Evolutionary conservation across 371 early-diverging fungal species (phyloP).

Genomic region (Synchytrium microbalum): DNA sequence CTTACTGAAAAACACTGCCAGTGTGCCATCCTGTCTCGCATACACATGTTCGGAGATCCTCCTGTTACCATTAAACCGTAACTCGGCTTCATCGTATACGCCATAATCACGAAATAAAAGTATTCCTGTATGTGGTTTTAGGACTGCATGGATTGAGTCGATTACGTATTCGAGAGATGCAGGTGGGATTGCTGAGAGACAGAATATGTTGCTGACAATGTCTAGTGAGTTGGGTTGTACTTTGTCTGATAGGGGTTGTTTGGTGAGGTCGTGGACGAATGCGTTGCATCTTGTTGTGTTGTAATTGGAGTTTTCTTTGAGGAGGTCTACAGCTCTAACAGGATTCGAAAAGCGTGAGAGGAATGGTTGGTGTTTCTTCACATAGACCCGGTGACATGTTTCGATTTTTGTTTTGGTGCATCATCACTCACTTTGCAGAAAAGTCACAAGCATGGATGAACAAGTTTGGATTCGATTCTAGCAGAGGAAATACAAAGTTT

Average conservation of each 20-base stretch:
- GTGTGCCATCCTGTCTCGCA: conserved; percentile 64
- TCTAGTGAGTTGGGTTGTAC: conserved; percentile 27
- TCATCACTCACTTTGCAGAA: conserved; percentile 10
- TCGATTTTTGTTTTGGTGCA: not conserved
- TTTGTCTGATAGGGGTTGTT: conserved; percentile 19
- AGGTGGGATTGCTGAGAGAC: conserved; percentile 36
- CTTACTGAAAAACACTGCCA: conserved; percentile 53
- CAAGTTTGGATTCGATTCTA: conserved; percentile 42
- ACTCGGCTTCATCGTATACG: conserved; percentile 59
- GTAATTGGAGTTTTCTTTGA: conserved; percentile 26
- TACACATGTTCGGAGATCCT: conserved; percentile 58
- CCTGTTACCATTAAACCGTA: conserved; percentile 53
- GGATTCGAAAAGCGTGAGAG: not conserved
- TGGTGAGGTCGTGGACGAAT: conserved; percentile 38
- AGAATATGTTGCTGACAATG: conserved; percentile 31
- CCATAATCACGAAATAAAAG: conserved; percentile 45
- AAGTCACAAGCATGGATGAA: conserved; percentile 39
- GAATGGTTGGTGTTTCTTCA: not conserved
- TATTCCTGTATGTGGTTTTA: conserved; percentile 44
- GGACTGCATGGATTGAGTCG: conserved; percentile 14
- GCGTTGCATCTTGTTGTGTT: conserved; percentile 25
- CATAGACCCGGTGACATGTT: no score
- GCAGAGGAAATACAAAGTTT: conserved; percentile 86
- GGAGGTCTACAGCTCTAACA: not conserved
- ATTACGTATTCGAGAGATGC: conserved; percentile 13